Evolutionary conservation across 192 early-diverging fungal genomes (phyloP), one percentile per base, ranked within the genome.

Genomic region (Linnemannia hyalina): DNA sequence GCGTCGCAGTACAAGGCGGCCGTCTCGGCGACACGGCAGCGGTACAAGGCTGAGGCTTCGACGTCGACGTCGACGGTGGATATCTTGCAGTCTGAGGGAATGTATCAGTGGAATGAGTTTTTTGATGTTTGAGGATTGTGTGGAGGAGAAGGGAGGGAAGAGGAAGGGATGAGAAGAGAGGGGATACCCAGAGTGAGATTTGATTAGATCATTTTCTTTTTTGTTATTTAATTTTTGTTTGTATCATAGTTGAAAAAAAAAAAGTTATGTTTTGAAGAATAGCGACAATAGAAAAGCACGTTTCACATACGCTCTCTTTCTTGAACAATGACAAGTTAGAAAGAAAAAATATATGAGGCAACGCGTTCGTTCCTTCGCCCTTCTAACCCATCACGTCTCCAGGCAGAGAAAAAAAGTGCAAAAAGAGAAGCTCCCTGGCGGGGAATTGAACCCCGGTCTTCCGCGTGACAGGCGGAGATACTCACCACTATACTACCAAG

Each of bases 361-460:
- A 35, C 35, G 3, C 41, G 44, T 44, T 44, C 8, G 8, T 11
- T 44, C 44, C 11, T 9, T 44, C 44, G 44, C 10, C 38, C 38
- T 3, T 3, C 38, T 40, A 4, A 40, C 38, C 38, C 38, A 40
- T 40, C 11, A 11, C 11, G 44, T 7, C 11, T 44, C 44, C 0
- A 10, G 44, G 44, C 44, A 3, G 1, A 6, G 4, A 69, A 38
- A 69, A 69, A 69, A 13, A 7, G 35, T 35, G 35, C 35, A 35
- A 32, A 70, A 78, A 47, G 55, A 29, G 71, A 78, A 78, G 76
- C 77, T 78, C 77, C 77, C 72, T 78, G 77, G 77, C 77, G 69
- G 77, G 77, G 77, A 78, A 78, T 78, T 78, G 77, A 78, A 78
- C 77, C 77, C 77, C 69, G 77, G 77, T 78, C 77, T 78, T 78